Evolutionary conservation across 2,329 filamentous ascomycete genomes (phyloP), one percentile per base, ranked within the genome.

Genomic region (Aspergillus clavatus): DNA sequence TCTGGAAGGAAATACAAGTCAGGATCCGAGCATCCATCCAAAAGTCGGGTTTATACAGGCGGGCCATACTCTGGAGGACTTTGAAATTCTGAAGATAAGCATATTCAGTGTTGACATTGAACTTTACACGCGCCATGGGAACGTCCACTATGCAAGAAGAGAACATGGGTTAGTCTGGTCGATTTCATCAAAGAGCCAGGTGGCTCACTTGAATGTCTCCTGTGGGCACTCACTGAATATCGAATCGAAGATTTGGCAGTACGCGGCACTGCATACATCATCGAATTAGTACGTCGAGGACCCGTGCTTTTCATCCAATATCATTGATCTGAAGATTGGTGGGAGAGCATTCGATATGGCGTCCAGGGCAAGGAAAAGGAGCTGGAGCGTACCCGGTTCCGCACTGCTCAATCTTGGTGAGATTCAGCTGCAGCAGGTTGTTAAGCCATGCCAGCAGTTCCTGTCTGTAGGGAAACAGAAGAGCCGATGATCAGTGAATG

Each of bases 41-140:
- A n/a, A 22, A 29, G 4, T n/a, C 14, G 12, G 29, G 23, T 5
- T 24, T 8, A 24, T 29, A 24, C 11, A 33, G 19, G 37, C n/a
- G 41, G 42, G 10, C 58, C 86, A 64, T 76, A 95, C 90, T 95
- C 73, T 96, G 91, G 56, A 98, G 77, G 59, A 97, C 78, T 72
- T 98, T 98, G 80, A 96, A 98, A 71, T 98, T 98, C 73, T 95
- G 88, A 50, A 97, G 82, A 70, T 98, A 98, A 56, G 89, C 87
- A 71, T 96, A 97, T 77, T 98, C 93, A 57, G 84, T 86, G 72
- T 90, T 96, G 63, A 91, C 91, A 67, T 96, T 95, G 80, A 98
- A 98, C 75, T 95, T 96, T 74, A 98, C 91, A 59, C 88, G 83
- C 55, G 83, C 78, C 93, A 98, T 97, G 56, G 91, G 89, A 26